These are phyloP conservation scores for Mycosphaerelloides madeirae DNA, from an alignment of 2,329 filamentous ascomycete genomes.

Conservation along the genomic window DNA sequence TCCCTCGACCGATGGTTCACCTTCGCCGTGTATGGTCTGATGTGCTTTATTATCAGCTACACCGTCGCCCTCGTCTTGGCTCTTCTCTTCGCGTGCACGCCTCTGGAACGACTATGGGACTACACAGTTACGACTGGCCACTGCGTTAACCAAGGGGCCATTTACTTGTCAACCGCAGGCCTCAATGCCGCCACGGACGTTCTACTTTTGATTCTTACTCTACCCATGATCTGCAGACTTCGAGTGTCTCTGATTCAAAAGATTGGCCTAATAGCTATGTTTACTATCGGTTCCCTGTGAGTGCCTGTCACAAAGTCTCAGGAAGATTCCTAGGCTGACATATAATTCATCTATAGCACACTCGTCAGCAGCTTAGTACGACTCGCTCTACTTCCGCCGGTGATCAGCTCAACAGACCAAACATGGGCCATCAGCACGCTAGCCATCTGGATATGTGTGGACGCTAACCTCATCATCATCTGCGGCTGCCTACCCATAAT, in stretches of 20 bases:
- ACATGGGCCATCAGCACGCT: slow-evolving; percentile 13
- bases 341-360: slow-evolving; percentile 3
- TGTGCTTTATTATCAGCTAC: slow-evolving; percentile 9
- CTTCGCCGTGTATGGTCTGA: slow-evolving; percentile 9
- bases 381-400: slow-evolving; percentile 11
- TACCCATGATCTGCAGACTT: slow-evolving; percentile 2
- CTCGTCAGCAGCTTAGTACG: slow-evolving; percentile 15
- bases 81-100: slow-evolving; percentile 15
- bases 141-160: slow-evolving; percentile 10
- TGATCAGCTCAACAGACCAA: slow-evolving; percentile 9
- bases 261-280: slow-evolving; percentile 11
- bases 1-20: slow-evolving; percentile 11
- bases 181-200: slow-evolving; percentile 16
- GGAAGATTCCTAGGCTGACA: background rate
- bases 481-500: slow-evolving; percentile 16
- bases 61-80: slow-evolving; percentile 6
- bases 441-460: slow-evolving; percentile 16
- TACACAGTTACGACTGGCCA: slow-evolving; percentile 11
- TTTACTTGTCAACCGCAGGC: slow-evolving; percentile 15
- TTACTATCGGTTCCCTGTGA: slow-evolving; percentile 15
- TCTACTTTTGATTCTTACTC: slow-evolving; percentile 8
- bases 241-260: slow-evolving; percentile 8
- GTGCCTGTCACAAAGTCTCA: background rate
- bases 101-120: slow-evolving; percentile 11
- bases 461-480: slow-evolving; percentile 17